Evolutionary conservation across 2,329 filamentous ascomycete species (phyloP).

Genomic region (Periconia sp.): DNA sequence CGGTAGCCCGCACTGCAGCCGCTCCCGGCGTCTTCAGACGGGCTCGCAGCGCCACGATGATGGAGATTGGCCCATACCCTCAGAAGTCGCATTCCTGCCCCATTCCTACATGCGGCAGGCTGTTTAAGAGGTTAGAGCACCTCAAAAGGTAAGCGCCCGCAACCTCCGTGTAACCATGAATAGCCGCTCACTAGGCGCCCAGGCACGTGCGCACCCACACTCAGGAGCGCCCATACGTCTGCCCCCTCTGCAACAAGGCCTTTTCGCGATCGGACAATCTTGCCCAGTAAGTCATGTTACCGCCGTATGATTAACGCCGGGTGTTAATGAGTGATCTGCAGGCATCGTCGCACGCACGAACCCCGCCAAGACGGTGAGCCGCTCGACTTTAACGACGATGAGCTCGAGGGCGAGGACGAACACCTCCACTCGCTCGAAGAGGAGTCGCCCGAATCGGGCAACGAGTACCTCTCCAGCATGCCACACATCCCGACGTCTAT

Average conservation of each 20-base stretch:
- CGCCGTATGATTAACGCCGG: constrained; percentile 14
- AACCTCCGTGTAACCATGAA: constrained; percentile 45
- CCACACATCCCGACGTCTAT: constrained; percentile 39
- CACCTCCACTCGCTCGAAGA: constrained; percentile 80
- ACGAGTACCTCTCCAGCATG: constrained; percentile 58
- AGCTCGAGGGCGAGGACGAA: constrained; percentile 87
- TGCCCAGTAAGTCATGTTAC: constrained; percentile 74
- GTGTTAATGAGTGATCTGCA: constrained; percentile 54
- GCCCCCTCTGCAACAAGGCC: constrained; percentile 96
- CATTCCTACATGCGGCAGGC: constrained; percentile 94
- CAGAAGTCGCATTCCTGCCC: constrained; percentile 99
- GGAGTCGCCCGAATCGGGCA: constrained; percentile 75
- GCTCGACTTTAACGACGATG: constrained; percentile 77
- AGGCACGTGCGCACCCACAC: constrained; percentile 99
- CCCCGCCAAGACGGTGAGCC: constrained; percentile 67
- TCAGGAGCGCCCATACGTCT: constrained; percentile 97
- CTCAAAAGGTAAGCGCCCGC: constrained; percentile 85
- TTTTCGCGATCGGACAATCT: constrained; percentile 99
- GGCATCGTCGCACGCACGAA: constrained; percentile 83
- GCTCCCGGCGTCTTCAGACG: constrained; percentile 79
- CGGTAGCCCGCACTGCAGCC: constrained; percentile 64
- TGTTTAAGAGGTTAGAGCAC: constrained; percentile 99
- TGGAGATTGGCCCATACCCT: constrained; percentile 95
- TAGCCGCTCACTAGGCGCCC: constrained; percentile 59
- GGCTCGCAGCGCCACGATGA: constrained; percentile 91